Evolutionary conservation across 768 basidiomycete genomes (phyloP).

Genomic region (Lactarius sp.): DNA sequence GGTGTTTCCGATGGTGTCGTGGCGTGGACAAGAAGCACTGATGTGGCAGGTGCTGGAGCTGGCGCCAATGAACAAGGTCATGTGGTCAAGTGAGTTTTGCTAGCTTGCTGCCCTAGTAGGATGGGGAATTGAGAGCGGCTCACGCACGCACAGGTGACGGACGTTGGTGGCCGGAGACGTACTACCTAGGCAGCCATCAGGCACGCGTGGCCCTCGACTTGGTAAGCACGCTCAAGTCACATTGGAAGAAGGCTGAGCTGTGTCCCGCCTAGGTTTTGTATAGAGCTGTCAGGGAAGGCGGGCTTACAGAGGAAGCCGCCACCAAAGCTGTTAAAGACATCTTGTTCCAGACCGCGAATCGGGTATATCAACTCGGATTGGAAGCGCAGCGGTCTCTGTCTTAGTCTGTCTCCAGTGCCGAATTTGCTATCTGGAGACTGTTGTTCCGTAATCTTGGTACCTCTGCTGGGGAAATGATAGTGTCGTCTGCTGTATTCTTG

Average conservation of each 20-base stretch:
- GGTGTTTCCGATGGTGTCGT: slow-evolving; percentile 65
- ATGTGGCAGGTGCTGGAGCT: slow-evolving; percentile 65
- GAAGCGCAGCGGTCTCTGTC: background rate
- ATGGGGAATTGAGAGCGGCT: background rate
- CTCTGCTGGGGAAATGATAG: too few species aligned
- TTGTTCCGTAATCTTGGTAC: too few species aligned
- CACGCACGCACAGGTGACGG: slow-evolving; percentile 45
- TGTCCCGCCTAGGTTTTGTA: slow-evolving; percentile 46
- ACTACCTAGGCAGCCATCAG: slow-evolving; percentile 62
- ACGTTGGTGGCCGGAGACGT: slow-evolving; percentile 75
- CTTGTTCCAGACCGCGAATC: slow-evolving; percentile 65
- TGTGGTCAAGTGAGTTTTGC: slow-evolving; percentile 66
- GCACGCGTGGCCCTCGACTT: slow-evolving; percentile 57
- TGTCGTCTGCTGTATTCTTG: too few species aligned
- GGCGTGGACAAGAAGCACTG: slow-evolving; percentile 54
- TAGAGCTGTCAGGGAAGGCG: slow-evolving; percentile 43
- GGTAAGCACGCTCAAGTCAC: slow-evolving; percentile 33
- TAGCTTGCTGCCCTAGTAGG: background rate
- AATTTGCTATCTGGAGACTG: too few species aligned
- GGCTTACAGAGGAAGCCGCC: slow-evolving; percentile 53
- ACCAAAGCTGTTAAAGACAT: slow-evolving; percentile 48
- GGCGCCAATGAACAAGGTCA: slow-evolving; percentile 68
- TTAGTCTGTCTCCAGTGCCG: too few species aligned
- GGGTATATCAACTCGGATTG: slow-evolving; percentile 56
- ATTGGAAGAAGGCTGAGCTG: background rate